Evolutionary conservation across 2,329 filamentous ascomycete species (phyloP).

Genomic region (Aspergillus alliaceus): DNA sequence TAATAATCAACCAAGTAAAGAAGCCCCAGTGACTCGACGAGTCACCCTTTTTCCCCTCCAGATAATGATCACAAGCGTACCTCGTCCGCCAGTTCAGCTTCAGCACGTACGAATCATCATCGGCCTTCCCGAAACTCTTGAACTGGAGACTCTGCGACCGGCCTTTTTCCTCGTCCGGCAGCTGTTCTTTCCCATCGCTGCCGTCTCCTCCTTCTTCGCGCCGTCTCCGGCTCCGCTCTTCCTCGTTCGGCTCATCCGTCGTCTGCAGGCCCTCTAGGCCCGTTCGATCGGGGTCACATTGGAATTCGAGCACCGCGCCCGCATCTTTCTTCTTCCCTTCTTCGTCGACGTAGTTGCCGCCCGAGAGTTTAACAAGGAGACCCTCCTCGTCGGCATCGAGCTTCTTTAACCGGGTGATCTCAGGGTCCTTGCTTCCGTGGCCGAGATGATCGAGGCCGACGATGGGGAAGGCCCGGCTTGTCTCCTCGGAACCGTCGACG

Average conservation of each 20-base stretch:
- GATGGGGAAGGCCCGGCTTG: constrained; percentile 66
- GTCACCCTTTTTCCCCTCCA: constrained; percentile 44
- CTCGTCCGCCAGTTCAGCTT: constrained; percentile 84
- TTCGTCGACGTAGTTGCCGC: constrained; percentile 53
- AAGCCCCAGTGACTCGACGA: constrained; percentile 75
- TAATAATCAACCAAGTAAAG: constrained; percentile 94
- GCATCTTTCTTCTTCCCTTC: constrained; percentile 57
- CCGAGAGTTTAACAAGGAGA: constrained; percentile 66
- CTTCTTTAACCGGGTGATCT: constrained; percentile 65
- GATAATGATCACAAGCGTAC: constrained; percentile 71
- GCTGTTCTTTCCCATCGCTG: constrained; percentile 20
- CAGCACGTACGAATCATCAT: constrained; percentile 62
- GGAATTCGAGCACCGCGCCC: constrained; percentile 74
- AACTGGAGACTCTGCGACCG: constrained; percentile 67
- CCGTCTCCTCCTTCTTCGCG: constrained; percentile 20
- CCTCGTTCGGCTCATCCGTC: constrained; percentile 20
- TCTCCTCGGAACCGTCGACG: constrained; percentile 49
- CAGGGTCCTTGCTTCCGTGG: constrained; percentile 55
- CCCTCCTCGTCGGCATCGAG: constrained; percentile 70
- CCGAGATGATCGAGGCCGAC: constrained; percentile 67
- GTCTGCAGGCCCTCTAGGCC: constrained; percentile 63
- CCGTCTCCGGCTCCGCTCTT: constrained; percentile 6
- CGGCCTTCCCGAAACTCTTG: constrained; percentile 66
- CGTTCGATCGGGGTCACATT: constrained; percentile 71
- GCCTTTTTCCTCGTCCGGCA: constrained; percentile 21